Conservation (phyloP, 2,329 filamentous ascomycete species). For the Pyricularia pennisetigena region DNA sequence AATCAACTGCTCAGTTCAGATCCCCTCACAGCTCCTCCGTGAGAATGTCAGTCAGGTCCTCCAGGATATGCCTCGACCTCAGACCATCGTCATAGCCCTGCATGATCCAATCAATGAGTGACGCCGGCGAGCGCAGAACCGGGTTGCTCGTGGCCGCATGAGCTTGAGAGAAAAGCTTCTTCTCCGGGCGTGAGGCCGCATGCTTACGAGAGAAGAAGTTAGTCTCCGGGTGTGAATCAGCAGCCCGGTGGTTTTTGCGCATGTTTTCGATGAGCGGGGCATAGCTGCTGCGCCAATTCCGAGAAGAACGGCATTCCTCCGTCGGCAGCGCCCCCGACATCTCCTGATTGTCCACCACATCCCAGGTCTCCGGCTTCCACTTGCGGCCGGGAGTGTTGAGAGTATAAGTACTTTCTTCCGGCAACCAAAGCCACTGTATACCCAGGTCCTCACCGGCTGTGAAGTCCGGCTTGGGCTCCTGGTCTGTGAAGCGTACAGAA, state of each 20-base stretch:
- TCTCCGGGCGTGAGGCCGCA: background rate
- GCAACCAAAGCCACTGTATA: background rate
- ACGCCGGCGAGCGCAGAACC: background rate
- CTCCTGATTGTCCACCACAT: background rate
- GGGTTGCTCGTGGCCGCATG: background rate
- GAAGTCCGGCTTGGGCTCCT: background rate
- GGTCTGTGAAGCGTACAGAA: background rate
- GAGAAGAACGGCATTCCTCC: background rate
- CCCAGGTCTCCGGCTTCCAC: background rate
- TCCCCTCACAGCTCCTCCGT: background rate
- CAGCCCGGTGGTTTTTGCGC: background rate
- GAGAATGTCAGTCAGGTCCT: background rate
- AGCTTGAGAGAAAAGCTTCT: background rate
- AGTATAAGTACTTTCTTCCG: background rate
- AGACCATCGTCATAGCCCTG: background rate
- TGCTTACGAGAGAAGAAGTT: background rate
- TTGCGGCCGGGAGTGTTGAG: background rate
- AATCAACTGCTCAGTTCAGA: background rate
- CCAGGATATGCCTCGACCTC: background rate
- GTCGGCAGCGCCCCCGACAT: background rate
- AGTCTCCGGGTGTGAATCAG: background rate
- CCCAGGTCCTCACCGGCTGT: background rate
- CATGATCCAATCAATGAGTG: background rate
- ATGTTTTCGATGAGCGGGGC: background rate
- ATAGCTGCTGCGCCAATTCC: background rate